phyloP scores from a whole-genome alignment of 2,329 filamentous ascomycete genomes.

The Xylaria arbuscula region DNA sequence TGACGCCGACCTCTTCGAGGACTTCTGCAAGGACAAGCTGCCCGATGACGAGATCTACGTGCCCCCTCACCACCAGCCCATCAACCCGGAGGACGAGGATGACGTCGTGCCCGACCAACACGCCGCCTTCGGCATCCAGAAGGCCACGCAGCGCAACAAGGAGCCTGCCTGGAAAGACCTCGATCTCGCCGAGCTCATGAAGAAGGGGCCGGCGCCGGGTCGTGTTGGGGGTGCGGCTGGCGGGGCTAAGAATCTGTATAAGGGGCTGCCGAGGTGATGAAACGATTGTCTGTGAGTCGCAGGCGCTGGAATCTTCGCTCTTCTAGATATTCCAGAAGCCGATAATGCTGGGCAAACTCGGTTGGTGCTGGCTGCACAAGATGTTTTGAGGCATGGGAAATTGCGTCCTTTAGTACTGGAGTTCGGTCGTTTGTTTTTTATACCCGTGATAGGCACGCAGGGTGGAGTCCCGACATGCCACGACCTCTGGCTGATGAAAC shows the following conservation, averaged over 20 bases:
- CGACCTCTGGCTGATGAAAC: neutral
- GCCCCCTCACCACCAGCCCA: slow-evolving; percentile 80
- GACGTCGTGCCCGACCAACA: slow-evolving; percentile 90
- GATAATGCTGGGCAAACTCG: neutral
- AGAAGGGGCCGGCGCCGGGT: slow-evolving; percentile 59
- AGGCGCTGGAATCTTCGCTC: slow-evolving; percentile 1
- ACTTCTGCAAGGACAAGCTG: slow-evolving; percentile 76
- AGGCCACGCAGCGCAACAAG: slow-evolving; percentile 76
- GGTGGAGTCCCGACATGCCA: slow-evolving; percentile 8
- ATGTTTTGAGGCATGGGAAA: slow-evolving; percentile 1
- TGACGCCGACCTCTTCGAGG: slow-evolving; percentile 83
- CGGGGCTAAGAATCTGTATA: slow-evolving; percentile 38
- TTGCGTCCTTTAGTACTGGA: slow-evolving; percentile 17
- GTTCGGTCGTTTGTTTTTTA: slow-evolving; percentile 20
- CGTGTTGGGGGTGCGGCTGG: slow-evolving; percentile 38
- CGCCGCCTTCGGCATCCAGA: slow-evolving; percentile 85
- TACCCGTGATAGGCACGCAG: neutral
- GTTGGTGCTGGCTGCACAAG: slow-evolving; percentile 16
- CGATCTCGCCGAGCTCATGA: slow-evolving; percentile 77
- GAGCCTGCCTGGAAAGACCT: slow-evolving; percentile 84
- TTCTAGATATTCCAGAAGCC: neutral
- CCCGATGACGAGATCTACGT: slow-evolving; percentile 86
- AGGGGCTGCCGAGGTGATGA: slow-evolving; percentile 52
- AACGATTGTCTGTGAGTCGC: neutral
- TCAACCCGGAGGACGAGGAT: slow-evolving; percentile 89